Evolutionary conservation across 495 filamentous ascomycete species (phyloP).

Genomic region (Ascobolus immersus): DNA sequence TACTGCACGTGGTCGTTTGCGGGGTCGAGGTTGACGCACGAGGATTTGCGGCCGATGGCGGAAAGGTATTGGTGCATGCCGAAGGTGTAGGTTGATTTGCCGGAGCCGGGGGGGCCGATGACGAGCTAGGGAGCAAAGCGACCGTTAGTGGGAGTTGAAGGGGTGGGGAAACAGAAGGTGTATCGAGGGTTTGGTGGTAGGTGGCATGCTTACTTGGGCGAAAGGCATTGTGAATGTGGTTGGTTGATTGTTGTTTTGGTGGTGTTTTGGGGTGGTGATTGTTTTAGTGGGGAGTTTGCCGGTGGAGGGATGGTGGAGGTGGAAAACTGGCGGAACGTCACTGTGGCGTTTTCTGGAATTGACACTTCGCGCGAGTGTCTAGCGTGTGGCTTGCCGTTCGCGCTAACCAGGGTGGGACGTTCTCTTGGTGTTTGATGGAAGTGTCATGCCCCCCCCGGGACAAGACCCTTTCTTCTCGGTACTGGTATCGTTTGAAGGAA

Average conservation of each 20-base stretch:
- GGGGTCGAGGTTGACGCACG: slow-evolving; percentile 85
- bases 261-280: background rate
- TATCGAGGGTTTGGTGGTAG: background rate
- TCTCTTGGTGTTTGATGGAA: no score
- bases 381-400: no score
- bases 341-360: no score
- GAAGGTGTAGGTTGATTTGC: slow-evolving; percentile 94
- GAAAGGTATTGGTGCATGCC: slow-evolving; percentile 96
- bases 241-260: slow-evolving; percentile 1
- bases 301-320: no score
- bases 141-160: slow-evolving; percentile 23
- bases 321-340: no score
- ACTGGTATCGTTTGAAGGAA: no score
- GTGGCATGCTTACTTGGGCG: slow-evolving; percentile 10
- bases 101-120: slow-evolving; percentile 74
- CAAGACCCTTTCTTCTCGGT: no score
- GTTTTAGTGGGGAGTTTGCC: no score
- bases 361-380: no score
- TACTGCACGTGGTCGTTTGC: slow-evolving; percentile 71
- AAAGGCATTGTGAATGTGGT: slow-evolving; percentile 12
- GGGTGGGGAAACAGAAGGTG: background rate
- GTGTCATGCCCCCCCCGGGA: no score
- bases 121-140: slow-evolving; percentile 37
- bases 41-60: slow-evolving; percentile 82
- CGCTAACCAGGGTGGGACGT: no score